Conservation (phyloP, 352 stramenopile species). For the Pythium monospermum region DNA sequence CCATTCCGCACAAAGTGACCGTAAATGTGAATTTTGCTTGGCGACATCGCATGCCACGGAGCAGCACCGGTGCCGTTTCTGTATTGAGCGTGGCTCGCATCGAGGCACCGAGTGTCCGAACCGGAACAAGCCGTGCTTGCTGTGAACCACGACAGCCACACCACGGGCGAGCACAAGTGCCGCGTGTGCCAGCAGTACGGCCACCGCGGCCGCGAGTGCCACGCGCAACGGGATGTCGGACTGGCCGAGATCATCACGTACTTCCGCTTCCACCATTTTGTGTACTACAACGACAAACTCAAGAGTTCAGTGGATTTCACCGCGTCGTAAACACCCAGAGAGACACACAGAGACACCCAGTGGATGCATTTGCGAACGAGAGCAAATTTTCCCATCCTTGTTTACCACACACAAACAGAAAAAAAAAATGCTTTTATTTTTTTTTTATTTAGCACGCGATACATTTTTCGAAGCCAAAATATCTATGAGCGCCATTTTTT, state of each 20-base stretch:
- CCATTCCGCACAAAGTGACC: slow-evolving; percentile 23
- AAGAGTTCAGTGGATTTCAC: slow-evolving; percentile 86
- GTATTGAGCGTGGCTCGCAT: slow-evolving; percentile 73
- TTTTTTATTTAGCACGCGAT: too few species aligned
- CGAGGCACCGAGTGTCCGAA: slow-evolving; percentile 69
- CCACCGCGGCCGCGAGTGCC: slow-evolving; percentile 78
- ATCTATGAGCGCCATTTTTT: too few species aligned
- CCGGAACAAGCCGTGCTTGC: slow-evolving; percentile 53
- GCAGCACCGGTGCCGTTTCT: slow-evolving; percentile 81
- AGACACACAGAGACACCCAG: neutral
- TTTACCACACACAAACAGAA: too few species aligned
- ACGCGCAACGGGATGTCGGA: slow-evolving; percentile 74
- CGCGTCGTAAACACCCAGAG: slow-evolving; percentile 13
- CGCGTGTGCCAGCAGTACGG: slow-evolving; percentile 80
- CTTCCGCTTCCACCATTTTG: slow-evolving; percentile 84
- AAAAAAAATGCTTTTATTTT: too few species aligned
- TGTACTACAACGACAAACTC: slow-evolving; percentile 87
- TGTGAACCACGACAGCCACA: slow-evolving; percentile 72
- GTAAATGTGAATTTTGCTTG: slow-evolving; percentile 52
- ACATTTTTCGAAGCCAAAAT: too few species aligned
- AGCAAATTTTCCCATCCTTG: too few species aligned
- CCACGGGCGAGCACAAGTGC: slow-evolving; percentile 77
- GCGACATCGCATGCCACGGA: slow-evolving; percentile 58
- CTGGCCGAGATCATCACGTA: slow-evolving; percentile 77
- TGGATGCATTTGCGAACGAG: too few species aligned